phyloP scores from a whole-genome alignment of 305 asterid genomes.

The Ruellia speciosa region DNA sequence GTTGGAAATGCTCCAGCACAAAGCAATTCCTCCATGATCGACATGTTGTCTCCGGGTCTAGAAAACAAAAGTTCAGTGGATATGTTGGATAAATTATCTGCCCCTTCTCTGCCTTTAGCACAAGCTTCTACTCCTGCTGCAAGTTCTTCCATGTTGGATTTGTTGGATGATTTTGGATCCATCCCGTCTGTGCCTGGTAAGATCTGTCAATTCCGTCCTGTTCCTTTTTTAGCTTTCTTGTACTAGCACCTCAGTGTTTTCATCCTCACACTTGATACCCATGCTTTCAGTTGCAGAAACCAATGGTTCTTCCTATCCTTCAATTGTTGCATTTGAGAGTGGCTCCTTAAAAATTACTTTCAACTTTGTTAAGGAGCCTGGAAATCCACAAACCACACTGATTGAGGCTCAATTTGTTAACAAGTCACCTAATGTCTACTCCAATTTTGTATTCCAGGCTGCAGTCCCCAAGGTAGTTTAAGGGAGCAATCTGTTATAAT shows the following conservation, averaged over 20 bases:
- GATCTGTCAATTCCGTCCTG: constrained; percentile 9
- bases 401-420: constrained; percentile 74
- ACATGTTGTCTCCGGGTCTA: constrained; percentile 39
- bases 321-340: constrained; percentile 81
- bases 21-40: constrained; percentile 41
- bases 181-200: constrained; percentile 47
- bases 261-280: neutral
- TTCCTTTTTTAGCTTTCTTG: constrained; percentile 11
- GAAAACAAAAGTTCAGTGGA: constrained; percentile 41
- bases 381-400: constrained; percentile 56
- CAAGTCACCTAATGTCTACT: constrained; percentile 51
- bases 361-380: constrained; percentile 75
- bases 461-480: constrained; percentile 92
- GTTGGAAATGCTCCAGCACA: constrained; percentile 68
- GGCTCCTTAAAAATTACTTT: constrained; percentile 62
- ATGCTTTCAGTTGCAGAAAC: constrained; percentile 41
- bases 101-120: constrained; percentile 41
- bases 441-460: constrained; percentile 82
- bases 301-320: constrained; percentile 63
- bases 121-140: constrained; percentile 35
- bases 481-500: neutral
- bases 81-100: constrained; percentile 36
- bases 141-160: constrained; percentile 68
- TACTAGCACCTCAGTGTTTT: neutral
- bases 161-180: constrained; percentile 66